Evolutionary conservation across 805 yeast genomes (phyloP).

Genomic region (Cyberlindnera xylosilytica): DNA sequence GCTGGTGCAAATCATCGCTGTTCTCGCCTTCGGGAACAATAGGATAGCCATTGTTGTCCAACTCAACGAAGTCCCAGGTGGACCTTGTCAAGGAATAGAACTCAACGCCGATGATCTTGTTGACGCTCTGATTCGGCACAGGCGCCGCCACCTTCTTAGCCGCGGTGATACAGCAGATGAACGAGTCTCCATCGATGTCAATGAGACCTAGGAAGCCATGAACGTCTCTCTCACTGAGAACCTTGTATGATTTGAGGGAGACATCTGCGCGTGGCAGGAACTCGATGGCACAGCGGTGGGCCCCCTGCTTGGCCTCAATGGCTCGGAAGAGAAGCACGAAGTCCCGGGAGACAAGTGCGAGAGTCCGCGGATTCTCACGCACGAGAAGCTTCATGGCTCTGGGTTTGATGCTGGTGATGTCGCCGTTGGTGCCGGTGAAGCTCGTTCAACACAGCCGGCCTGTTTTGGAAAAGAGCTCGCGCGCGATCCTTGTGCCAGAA

Average conservation of each 20-base stretch:
- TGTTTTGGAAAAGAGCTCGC: too few species aligned
- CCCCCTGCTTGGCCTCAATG: conserved; percentile 29
- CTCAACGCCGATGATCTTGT: conserved; percentile 80
- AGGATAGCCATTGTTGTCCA: conserved; percentile 70
- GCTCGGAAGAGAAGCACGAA: conserved; percentile 47
- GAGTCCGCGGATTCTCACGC: conserved; percentile 35
- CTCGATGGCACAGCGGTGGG: conserved; percentile 46
- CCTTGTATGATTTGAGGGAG: conserved; percentile 37
- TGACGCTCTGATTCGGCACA: conserved; percentile 71
- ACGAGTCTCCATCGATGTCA: conserved; percentile 61
- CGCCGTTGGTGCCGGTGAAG: too few species aligned
- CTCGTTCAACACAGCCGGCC: too few species aligned
- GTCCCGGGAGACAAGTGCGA: conserved; percentile 40
- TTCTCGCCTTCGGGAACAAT: conserved; percentile 37
- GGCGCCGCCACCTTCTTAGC: conserved; percentile 80
- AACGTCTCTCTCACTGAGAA: conserved; percentile 42
- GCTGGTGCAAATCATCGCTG: conserved; percentile 17
- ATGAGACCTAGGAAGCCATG: conserved; percentile 81
- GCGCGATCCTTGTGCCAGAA: too few species aligned
- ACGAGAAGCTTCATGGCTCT: conserved; percentile 38
- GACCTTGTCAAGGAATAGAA: conserved; percentile 70
- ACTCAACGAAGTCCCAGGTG: conserved; percentile 76
- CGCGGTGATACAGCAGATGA: conserved; percentile 76
- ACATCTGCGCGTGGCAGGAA: conserved; percentile 39
- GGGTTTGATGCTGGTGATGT: too few species aligned